Percentiles rank a stretch among this genome's conserved stretches.
These are phyloP conservation scores for Mortierella sp. DNA, from an alignment of 371 early-diverging fungal genomes.

Conservation along the genomic window DNA sequence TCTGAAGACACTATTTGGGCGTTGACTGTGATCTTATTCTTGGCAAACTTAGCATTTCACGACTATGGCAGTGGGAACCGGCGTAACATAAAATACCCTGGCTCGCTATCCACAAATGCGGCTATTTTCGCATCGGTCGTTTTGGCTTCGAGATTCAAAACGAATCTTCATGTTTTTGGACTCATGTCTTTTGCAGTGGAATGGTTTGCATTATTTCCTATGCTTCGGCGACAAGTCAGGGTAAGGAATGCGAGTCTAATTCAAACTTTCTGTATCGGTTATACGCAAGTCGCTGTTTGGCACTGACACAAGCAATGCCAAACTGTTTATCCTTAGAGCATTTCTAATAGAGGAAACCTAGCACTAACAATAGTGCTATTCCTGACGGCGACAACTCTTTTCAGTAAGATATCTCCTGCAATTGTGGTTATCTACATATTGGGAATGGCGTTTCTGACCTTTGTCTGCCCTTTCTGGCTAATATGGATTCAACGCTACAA, in stretches of 20 bases:
- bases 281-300: background rate
- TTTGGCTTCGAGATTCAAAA: conserved; percentile 88
- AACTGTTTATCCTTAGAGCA: conserved; percentile 57
- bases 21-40: conserved; percentile 84
- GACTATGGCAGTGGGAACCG: conserved; percentile 77
- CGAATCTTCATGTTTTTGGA: conserved; percentile 90
- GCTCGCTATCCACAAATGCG: conserved; percentile 93
- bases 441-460: conserved; percentile 81
- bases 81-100: conserved; percentile 80
- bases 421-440: conserved; percentile 77
- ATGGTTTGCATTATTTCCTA: conserved; percentile 95
- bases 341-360: conserved; percentile 69
- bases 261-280: background rate
- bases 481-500: conserved; percentile 94
- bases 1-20: conserved; percentile 97
- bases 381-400: conserved; percentile 69
- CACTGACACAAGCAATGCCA: background rate
- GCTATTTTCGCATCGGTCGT: conserved; percentile 96
- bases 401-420: conserved; percentile 77
- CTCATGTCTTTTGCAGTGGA: conserved; percentile 89
- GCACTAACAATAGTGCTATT: conserved; percentile 73
- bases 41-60: conserved; percentile 89
- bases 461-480: conserved; percentile 92
- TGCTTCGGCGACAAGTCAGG: conserved; percentile 84
- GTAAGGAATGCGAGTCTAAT: conserved; percentile 48